These are phyloP conservation scores for Xylariaceae sp. DNA, from an alignment of 2,329 filamentous ascomycete genomes.

Conservation along the genomic window DNA sequence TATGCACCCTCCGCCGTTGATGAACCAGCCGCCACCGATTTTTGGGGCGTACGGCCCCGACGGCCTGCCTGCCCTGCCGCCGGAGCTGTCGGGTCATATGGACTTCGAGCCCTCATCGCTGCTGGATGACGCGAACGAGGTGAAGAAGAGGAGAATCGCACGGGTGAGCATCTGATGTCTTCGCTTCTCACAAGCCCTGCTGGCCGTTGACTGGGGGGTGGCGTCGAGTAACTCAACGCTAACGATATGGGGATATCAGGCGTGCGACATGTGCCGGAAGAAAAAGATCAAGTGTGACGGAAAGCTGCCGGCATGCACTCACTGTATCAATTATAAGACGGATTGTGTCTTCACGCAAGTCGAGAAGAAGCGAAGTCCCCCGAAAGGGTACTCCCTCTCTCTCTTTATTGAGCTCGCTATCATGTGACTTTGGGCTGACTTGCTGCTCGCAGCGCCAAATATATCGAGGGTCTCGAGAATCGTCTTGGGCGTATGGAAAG, in stretches of 20 bases:
- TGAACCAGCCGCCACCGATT: slow-evolving; percentile 64
- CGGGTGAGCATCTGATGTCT: slow-evolving; percentile 52
- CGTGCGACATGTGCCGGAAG: slow-evolving; percentile 78
- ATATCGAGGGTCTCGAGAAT: slow-evolving; percentile 95
- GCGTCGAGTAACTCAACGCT: slow-evolving; percentile 1
- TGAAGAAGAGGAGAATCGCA: slow-evolving; percentile 84
- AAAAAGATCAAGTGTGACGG: slow-evolving; percentile 86
- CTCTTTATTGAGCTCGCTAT: not conserved
- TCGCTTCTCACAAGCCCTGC: not conserved
- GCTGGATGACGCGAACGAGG: slow-evolving; percentile 66
- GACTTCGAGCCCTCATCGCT: slow-evolving; percentile 52
- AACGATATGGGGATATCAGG: slow-evolving; percentile 43
- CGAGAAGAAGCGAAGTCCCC: slow-evolving; percentile 96
- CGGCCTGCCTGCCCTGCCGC: slow-evolving; percentile 53
- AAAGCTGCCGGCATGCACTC: slow-evolving; percentile 88
- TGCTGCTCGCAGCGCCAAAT: slow-evolving; percentile 66
- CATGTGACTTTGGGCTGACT: slow-evolving; percentile 1
- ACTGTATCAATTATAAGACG: slow-evolving; percentile 97
- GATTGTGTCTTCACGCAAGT: slow-evolving; percentile 97
- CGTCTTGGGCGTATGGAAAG: slow-evolving; percentile 94
- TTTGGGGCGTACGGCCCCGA: slow-evolving; percentile 60
- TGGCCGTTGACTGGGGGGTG: not conserved
- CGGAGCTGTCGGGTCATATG: slow-evolving; percentile 55
- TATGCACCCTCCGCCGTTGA: slow-evolving; percentile 52
- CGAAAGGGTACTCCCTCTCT: slow-evolving; percentile 67